phyloP scores from a whole-genome alignment of 176 grass and related monocot genomes.

The Bolboschoenus planiculmis region DNA sequence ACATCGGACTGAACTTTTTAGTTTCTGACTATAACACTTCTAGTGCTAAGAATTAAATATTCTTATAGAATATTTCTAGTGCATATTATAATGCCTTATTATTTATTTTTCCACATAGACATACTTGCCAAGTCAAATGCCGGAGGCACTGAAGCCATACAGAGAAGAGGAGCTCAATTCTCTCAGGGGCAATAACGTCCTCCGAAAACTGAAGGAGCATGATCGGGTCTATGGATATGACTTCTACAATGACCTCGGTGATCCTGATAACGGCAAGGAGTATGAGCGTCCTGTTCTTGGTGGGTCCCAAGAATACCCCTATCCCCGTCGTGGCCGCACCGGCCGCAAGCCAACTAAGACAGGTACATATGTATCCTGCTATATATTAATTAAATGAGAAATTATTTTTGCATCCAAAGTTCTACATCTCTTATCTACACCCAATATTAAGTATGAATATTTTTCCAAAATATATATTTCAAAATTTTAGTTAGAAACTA shows the following conservation, averaged over 20 bases:
- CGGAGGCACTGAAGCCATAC: slow-evolving; percentile 45
- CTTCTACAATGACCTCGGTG: slow-evolving; percentile 75
- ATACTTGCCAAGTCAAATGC: slow-evolving; percentile 60
- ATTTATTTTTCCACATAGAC: slow-evolving; percentile 25
- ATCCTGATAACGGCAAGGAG: slow-evolving; percentile 13
- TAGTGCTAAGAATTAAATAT: not conserved
- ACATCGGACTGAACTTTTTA: not conserved
- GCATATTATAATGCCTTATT: not conserved
- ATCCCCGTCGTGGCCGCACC: slow-evolving; percentile 47
- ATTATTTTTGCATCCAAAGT: no score
- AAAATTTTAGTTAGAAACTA: no score
- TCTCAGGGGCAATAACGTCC: slow-evolving; percentile 47
- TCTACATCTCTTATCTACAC: no score
- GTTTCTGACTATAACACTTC: not conserved
- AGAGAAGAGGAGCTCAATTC: slow-evolving; percentile 52
- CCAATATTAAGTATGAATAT: no score
- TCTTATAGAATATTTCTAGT: not conserved
- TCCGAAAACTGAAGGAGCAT: slow-evolving; percentile 35
- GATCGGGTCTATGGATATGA: slow-evolving; percentile 70
- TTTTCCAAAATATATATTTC: no score
- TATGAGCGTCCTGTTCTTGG: slow-evolving; percentile 50
- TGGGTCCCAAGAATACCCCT: slow-evolving; percentile 35
- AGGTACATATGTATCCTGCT: slow-evolving; percentile 6
- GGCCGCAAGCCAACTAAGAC: slow-evolving; percentile 7
- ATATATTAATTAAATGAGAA: not conserved